Percentiles rank a stretch among this genome's conserved stretches.
Conservation (phyloP, 1,284 basidiomycete species). For the Coniophora puteana region DNA sequence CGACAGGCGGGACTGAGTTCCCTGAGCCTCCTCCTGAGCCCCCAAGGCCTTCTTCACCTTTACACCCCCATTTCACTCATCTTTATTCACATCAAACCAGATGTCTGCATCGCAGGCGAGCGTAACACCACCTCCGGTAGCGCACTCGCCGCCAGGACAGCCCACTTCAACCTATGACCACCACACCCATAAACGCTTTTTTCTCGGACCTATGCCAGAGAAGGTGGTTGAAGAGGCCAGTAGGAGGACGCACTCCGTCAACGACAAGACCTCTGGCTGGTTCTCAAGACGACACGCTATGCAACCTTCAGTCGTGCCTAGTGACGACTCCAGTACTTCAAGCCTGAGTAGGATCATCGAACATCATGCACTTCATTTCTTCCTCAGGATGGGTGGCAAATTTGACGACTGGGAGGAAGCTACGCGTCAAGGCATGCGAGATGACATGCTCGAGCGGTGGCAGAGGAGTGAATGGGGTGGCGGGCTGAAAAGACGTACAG, state of each 20-base stretch:
- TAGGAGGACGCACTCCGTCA: too few relatives aligned
- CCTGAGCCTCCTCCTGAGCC: background rate
- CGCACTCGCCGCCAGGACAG: background rate
- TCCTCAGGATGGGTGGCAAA: constrained; percentile 57
- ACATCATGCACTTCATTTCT: constrained; percentile 58
- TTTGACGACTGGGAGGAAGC: constrained; percentile 63
- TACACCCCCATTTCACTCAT: background rate
- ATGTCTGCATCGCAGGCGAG: constrained; percentile 7
- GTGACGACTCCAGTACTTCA: constrained; percentile 35
- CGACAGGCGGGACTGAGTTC: too few relatives aligned
- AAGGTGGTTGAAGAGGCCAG: constrained; percentile 39
- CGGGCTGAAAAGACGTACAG: constrained; percentile 34
- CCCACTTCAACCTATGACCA: constrained; percentile 2
- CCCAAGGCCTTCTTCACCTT: background rate
- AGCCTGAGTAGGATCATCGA: constrained; percentile 37
- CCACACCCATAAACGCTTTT: constrained; percentile 39
- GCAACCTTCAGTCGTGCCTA: constrained; percentile 13
- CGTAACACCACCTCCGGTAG: background rate
- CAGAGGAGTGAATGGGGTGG: constrained; percentile 61
- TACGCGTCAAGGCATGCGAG: constrained; percentile 44
- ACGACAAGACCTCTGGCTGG: constrained; percentile 15
- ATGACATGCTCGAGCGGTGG: constrained; percentile 62
- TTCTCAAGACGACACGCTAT: background rate
- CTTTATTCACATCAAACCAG: background rate
- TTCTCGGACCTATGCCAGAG: constrained; percentile 66